Evolutionary conservation across 2,329 filamentous ascomycete species (phyloP), one percentile per base, ranked within the genome.

Genomic region (Periglandula ipomoeae): DNA sequence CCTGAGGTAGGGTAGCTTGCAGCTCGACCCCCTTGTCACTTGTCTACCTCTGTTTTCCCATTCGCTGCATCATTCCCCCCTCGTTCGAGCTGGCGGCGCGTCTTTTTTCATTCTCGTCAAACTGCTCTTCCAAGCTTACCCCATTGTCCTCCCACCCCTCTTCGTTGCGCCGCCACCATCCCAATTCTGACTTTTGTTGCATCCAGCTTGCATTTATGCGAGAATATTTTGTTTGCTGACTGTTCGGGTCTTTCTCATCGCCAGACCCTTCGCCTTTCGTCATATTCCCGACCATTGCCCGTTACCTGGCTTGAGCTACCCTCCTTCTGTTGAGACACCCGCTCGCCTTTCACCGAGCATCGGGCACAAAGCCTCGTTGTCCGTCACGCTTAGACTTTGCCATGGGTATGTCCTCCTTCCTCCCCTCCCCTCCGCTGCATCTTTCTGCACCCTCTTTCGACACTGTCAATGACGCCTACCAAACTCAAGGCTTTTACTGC

Each of bases 151-250:
- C 49, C 50, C 49, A 53, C 49, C 44, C 55, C 50, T 51, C 48
- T 44, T 47, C 30, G 37, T 44, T 50, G 51, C 53, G 47, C 47
- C 55, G 47, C 54, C 51, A 51, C 53, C 53, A 52, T 53, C 50
- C 53, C 49, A 46, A 55, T 56, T 56, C 57, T 55, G 55, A 59
- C 55, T 44, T 59, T 46, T 47, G 58, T 57, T 63, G 59, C 58
- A 61, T 57, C 55, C 52, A 54, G 51, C 58, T 61, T 61, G 58
- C 58, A 54, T 61, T 57, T 56, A 63, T 60, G 61, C 61, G 60
- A 63, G 54, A 61, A 54, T 57, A 55, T 55, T 59, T 57, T 55
- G 52, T 60, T 57, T 54, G 55, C 58, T 61, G 58, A 63, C 59
- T 46, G 43, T 42, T 41, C 59, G 57, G 49, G 56, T 59, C 59